phyloP scores from a whole-genome alignment of 1,139 yeast species.

The Hansenula lynferdii region DNA sequence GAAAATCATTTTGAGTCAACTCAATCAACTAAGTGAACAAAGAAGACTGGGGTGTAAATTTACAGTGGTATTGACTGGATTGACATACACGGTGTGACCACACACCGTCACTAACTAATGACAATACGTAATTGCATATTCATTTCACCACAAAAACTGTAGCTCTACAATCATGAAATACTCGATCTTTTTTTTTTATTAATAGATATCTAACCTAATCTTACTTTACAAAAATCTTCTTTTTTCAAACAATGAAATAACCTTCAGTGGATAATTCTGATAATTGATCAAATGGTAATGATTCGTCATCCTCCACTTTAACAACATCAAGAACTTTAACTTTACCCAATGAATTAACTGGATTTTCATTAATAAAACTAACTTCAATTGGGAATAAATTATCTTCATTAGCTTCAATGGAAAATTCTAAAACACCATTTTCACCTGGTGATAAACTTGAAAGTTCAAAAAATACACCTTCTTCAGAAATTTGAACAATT shows the following conservation, averaged over 20 bases:
- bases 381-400: conserved; percentile 85
- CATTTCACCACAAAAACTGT: no score
- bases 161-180: no score
- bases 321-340: conserved; percentile 42
- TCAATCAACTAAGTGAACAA: conserved; percentile 36
- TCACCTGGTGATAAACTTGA: conserved; percentile 43
- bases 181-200: no score
- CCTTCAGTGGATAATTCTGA: conserved; percentile 59
- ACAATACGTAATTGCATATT: no score
- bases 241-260: conserved; percentile 59
- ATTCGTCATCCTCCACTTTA: conserved; percentile 33
- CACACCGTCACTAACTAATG: neutral
- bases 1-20: conserved; percentile 38
- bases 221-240: no score
- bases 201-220: no score
- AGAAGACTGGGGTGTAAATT: conserved; percentile 38
- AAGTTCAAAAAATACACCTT: conserved; percentile 56
- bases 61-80: conserved; percentile 52
- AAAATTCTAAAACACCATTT: conserved; percentile 76
- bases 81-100: conserved; percentile 25
- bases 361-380: conserved; percentile 28
- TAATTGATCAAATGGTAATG: conserved; percentile 70
- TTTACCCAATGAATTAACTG: conserved; percentile 36
- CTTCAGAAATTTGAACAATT: conserved; percentile 46
- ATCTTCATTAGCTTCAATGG: conserved; percentile 76